Percentiles rank a stretch among this genome's conserved stretches.
Evolutionary conservation across 192 early-diverging fungal genomes (phyloP).

Genomic region (Umbelopsis sp.): DNA sequence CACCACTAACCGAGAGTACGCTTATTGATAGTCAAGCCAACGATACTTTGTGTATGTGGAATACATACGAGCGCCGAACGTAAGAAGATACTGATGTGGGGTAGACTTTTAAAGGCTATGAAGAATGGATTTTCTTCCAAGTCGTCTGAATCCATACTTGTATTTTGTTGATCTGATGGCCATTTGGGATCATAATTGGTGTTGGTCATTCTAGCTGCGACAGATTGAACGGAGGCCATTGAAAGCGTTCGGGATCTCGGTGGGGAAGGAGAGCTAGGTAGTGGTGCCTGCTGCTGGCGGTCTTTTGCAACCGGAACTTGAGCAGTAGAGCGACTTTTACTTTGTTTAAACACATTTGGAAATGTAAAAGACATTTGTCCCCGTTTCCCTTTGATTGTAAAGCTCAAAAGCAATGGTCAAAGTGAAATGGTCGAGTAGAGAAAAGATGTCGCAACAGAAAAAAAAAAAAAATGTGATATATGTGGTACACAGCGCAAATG

Average conservation of each 20-base stretch:
- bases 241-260: slow-evolving; percentile 19
- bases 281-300: not conserved
- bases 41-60: slow-evolving; percentile 45
- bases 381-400: not conserved
- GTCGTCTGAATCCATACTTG: slow-evolving; percentile 26
- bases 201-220: not conserved
- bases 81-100: slow-evolving; percentile 35
- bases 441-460: not conserved
- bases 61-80: slow-evolving; percentile 49
- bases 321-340: not conserved
- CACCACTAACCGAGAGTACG: slow-evolving; percentile 47
- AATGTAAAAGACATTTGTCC: slow-evolving; percentile 12
- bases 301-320: not conserved
- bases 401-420: not conserved
- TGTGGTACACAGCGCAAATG: not conserved
- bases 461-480: not conserved
- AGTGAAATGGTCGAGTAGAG: not conserved
- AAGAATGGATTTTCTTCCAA: slow-evolving; percentile 39
- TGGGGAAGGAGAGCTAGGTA: slow-evolving; percentile 18
- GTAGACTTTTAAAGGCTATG: slow-evolving; percentile 16
- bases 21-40: slow-evolving; percentile 45
- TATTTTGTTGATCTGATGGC: not conserved
- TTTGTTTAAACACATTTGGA: slow-evolving; percentile 11
- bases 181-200: not conserved
- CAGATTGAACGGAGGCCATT: slow-evolving; percentile 11